phyloP scores from a whole-genome alignment of 257 asterid species.

The Przewalskia tangutica region DNA sequence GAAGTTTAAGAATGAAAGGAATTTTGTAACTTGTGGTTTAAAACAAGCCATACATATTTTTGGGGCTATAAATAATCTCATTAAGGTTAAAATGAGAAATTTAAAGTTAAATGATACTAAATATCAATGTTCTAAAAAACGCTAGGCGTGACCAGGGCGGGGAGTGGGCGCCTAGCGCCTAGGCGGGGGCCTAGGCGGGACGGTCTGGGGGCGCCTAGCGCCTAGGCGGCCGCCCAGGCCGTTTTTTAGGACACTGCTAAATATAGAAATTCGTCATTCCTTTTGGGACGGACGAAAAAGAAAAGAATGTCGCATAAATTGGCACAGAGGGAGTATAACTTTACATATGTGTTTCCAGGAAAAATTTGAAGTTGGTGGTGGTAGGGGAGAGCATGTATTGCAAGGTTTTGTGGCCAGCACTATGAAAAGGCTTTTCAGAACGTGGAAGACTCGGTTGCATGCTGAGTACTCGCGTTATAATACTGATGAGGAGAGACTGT shows the following conservation, averaged over 20 bases:
- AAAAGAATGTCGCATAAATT: not conserved
- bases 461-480: not conserved
- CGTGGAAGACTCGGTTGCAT: slow-evolving; percentile 8
- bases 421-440: slow-evolving; percentile 6
- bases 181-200: too few relatives aligned
- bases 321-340: not conserved
- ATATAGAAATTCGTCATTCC: not conserved
- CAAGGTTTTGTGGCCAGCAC: not conserved
- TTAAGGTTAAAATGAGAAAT: not conserved
- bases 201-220: too few relatives aligned
- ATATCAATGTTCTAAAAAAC: too few relatives aligned
- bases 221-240: too few relatives aligned
- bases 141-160: too few relatives aligned
- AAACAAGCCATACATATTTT: not conserved
- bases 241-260: too few relatives aligned
- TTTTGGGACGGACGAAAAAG: not conserved
- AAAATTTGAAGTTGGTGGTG: slow-evolving; percentile 5
- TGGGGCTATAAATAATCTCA: not conserved
- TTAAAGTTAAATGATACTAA: not conserved
- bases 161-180: too few relatives aligned
- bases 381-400: slow-evolving; percentile 4
- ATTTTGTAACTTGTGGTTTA: not conserved
- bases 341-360: not conserved
- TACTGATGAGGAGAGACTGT: not conserved
- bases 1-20: not conserved